A percentile compares a stretch with the other conserved stretches of the same genome.
Conservation (phyloP, 2,329 filamentous ascomycete species). For the Clarireedia monteithiana region DNA sequence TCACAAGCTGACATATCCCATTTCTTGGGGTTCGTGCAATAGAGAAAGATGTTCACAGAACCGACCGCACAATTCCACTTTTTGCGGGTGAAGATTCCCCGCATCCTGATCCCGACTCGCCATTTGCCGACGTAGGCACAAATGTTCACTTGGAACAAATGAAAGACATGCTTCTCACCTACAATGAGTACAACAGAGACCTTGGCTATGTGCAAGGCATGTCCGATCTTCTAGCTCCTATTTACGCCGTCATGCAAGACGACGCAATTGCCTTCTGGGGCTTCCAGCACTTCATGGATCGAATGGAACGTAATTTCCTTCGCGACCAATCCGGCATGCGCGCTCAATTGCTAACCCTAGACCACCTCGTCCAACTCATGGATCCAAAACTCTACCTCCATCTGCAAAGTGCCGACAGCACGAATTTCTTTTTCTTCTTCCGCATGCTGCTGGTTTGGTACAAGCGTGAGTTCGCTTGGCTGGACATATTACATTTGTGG, state of each 20-base stretch:
- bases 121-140: slow-evolving; percentile 85
- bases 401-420: slow-evolving; percentile 82
- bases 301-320: slow-evolving; percentile 96
- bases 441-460: slow-evolving; percentile 98
- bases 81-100: slow-evolving; percentile 95
- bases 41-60: slow-evolving; percentile 99
- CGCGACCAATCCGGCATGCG: slow-evolving; percentile 96
- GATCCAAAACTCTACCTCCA: slow-evolving; percentile 91
- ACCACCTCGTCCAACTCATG: slow-evolving; percentile 94
- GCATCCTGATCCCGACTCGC: slow-evolving; percentile 91
- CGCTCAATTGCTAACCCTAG: slow-evolving; percentile 78
- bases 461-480: slow-evolving; percentile 92
- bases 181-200: slow-evolving; percentile 95
- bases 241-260: slow-evolving; percentile 96
- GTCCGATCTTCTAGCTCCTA: slow-evolving; percentile 91
- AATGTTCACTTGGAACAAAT: slow-evolving; percentile 98
- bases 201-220: slow-evolving; percentile 98
- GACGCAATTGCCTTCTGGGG: slow-evolving; percentile 96
- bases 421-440: slow-evolving; percentile 99
- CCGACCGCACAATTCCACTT: slow-evolving; percentile 88
- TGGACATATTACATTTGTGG: slow-evolving; percentile 81
- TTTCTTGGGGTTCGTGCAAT: slow-evolving; percentile 41
- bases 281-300: slow-evolving; percentile 92
- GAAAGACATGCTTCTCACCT: slow-evolving; percentile 98
- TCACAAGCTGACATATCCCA: slow-evolving; percentile 35